Conservation (phyloP, 306 rosid genomes). For the Parietaria judaica region DNA sequence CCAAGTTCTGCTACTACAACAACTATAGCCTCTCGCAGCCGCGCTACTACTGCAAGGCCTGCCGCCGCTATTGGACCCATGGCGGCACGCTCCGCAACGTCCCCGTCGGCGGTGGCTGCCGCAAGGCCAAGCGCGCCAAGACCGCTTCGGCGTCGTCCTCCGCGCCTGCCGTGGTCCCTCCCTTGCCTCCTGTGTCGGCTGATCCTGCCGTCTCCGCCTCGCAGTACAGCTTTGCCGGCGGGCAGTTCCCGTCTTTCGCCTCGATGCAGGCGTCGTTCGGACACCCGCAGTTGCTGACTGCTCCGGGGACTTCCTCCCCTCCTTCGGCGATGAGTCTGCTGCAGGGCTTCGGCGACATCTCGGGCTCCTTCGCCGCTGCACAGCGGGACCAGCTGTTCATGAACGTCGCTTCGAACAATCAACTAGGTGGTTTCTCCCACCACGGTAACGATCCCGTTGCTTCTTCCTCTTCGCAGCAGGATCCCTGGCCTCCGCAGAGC, state of each 20-base stretch:
- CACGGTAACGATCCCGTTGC: background rate
- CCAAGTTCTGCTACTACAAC: conserved; percentile 65
- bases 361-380: background rate
- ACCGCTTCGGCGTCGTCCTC: conserved; percentile 1
- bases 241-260: conserved; percentile 34
- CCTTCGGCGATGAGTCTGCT: conserved; percentile 29
- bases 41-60: conserved; percentile 48
- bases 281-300: background rate
- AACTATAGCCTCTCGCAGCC: conserved; percentile 62
- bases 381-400: background rate
- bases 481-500: conserved; percentile 23
- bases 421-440: background rate
- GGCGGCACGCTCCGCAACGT: conserved; percentile 62
- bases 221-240: conserved; percentile 20
- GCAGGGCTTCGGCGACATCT: conserved; percentile 28
- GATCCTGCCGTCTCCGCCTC: conserved; percentile 2
- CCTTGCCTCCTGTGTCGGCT: background rate
- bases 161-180: background rate
- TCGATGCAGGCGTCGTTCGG: conserved; percentile 18
- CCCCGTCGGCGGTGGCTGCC: conserved; percentile 52
- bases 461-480: conserved; percentile 11
- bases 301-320: conserved; percentile 3
- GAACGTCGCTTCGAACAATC: background rate
- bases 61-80: conserved; percentile 62
- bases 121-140: conserved; percentile 42